phyloP scores from a whole-genome alignment of 1,284 basidiomycete species.

The Tylopilus sp. region DNA sequence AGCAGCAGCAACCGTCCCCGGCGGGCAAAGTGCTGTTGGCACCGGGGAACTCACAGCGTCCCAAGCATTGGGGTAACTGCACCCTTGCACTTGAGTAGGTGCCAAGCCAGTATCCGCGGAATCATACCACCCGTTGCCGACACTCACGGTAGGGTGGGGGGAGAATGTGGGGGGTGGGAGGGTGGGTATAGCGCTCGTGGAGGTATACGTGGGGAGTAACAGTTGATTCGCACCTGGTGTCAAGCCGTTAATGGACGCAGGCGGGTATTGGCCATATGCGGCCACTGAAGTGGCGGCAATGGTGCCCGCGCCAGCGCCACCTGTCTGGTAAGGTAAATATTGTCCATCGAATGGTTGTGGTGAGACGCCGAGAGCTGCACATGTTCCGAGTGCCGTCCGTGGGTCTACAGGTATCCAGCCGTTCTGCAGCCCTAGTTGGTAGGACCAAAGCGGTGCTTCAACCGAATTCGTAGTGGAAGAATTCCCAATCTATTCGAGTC shows the following conservation, averaged over 20 bases:
- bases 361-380: constrained; percentile 50
- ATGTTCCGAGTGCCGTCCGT: constrained; percentile 62
- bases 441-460: constrained; percentile 76
- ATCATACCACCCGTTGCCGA: constrained; percentile 75
- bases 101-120: constrained; percentile 49
- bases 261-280: constrained; percentile 55
- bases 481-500: constrained; percentile 60
- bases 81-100: constrained; percentile 59
- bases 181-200: constrained; percentile 56
- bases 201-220: constrained; percentile 62
- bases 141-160: constrained; percentile 44
- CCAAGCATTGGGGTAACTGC: constrained; percentile 65
- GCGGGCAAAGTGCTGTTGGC: constrained; percentile 46
- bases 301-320: constrained; percentile 66
- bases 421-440: constrained; percentile 70
- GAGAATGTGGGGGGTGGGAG: constrained; percentile 62
- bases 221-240: constrained; percentile 19
- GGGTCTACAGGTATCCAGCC: constrained; percentile 86
- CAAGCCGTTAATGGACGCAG: constrained; percentile 38
- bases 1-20: constrained; percentile 28
- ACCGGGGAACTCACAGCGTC: constrained; percentile 44
- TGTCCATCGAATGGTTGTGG: constrained; percentile 50
- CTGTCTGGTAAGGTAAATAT: constrained; percentile 71
- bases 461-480: constrained; percentile 54
- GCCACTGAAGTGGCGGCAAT: constrained; percentile 48